These are phyloP conservation scores for Solanum aculeatissimum DNA, from an alignment of 305 asterid genomes.

Conservation along the genomic window DNA sequence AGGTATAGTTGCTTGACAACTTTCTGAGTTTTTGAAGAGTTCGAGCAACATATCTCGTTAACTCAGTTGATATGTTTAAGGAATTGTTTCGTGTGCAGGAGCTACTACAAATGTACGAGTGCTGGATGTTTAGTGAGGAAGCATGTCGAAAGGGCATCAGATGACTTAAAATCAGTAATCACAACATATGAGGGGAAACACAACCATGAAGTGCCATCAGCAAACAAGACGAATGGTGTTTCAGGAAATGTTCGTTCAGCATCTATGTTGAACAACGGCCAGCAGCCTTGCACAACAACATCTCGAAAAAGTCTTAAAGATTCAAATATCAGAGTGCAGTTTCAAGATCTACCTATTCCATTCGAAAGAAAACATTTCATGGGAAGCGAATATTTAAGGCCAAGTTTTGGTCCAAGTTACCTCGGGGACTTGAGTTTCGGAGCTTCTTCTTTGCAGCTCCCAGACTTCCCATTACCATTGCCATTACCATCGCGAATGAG, in stretches of 20 bases:
- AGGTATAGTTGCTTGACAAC: conserved; percentile 19
- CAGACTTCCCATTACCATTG: not conserved
- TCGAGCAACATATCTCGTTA: not conserved
- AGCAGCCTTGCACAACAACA: conserved; percentile 3
- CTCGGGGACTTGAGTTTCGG: not conserved
- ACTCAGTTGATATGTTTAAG: not conserved
- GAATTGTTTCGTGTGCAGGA: conserved; percentile 25
- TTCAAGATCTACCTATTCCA: conserved; percentile 39
- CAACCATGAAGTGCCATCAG: conserved; percentile 50
- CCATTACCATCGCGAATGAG: not conserved
- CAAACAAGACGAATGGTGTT: conserved; percentile 11
- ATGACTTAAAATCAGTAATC: conserved; percentile 46
- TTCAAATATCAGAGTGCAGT: conserved; percentile 20
- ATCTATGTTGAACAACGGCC: not conserved
- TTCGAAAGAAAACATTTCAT: conserved; percentile 17
- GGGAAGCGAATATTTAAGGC: not conserved
- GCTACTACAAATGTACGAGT: conserved; percentile 83
- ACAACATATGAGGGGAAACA: conserved; percentile 84
- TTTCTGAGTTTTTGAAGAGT: not conserved
- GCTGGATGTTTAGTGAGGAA: conserved; percentile 68
- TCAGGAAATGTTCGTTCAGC: conserved; percentile 12
- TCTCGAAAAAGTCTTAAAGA: conserved; percentile 1
- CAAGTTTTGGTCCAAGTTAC: not conserved
- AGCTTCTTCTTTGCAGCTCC: not conserved
- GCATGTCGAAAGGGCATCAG: conserved; percentile 75